Evolutionary conservation across 208 protist genomes (phyloP).

Genomic region (Blastocrithidia nonstop): DNA sequence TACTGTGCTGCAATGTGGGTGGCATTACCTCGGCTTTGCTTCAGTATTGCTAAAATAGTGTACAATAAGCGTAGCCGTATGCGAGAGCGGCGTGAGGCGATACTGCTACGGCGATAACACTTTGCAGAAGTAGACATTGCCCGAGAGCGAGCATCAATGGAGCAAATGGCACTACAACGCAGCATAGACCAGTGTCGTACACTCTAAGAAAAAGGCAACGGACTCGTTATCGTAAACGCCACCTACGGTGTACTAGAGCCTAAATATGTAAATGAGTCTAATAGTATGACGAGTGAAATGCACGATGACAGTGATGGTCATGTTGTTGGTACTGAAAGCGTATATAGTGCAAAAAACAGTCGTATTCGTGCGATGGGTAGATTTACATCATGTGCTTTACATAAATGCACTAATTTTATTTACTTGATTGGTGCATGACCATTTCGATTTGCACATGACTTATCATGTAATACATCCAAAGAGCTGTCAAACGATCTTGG

Average conservation of each 20-base stretch:
- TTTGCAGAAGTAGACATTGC: conserved; percentile 60
- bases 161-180: conserved; percentile 51
- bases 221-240: conserved; percentile 77
- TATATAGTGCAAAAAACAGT: too few species aligned
- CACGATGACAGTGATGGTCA: not conserved
- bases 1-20: conserved; percentile 55
- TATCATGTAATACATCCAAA: too few species aligned
- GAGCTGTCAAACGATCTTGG: too few species aligned
- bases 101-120: conserved; percentile 30
- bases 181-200: conserved; percentile 25
- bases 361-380: too few species aligned
- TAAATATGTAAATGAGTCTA: conserved; percentile 22
- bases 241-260: conserved; percentile 71
- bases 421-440: too few species aligned
- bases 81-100: conserved; percentile 22
- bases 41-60: conserved; percentile 22
- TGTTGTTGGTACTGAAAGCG: not conserved
- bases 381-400: too few species aligned
- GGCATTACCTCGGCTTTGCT: conserved; percentile 23
- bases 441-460: too few species aligned
- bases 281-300: not conserved
- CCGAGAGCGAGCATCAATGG: conserved; percentile 34
- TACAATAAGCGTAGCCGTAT: conserved; percentile 36
- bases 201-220: conserved; percentile 43
- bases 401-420: too few species aligned